These are phyloP conservation scores for Mrakiaceae sp. DNA, from an alignment of 1,284 basidiomycete genomes.

Conservation along the genomic window DNA sequence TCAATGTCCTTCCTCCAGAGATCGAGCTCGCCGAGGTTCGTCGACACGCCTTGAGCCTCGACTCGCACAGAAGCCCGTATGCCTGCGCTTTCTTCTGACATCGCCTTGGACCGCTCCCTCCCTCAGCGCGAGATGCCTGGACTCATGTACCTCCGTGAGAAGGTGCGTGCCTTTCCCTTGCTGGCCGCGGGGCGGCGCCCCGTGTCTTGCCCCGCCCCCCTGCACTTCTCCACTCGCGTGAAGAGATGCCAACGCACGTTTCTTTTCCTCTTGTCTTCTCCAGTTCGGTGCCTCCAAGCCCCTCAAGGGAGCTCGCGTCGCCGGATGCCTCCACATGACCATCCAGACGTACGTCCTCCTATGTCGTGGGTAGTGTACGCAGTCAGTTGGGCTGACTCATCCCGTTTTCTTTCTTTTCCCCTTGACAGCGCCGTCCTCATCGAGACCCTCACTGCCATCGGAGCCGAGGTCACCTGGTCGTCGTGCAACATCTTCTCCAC, in stretches of 20 bases:
- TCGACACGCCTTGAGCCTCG: background rate
- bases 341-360: constrained; percentile 57
- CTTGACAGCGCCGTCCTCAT: constrained; percentile 63
- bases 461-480: constrained; percentile 98
- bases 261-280: constrained; percentile 9
- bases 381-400: background rate
- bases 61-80: too few relatives aligned
- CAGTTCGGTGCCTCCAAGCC: constrained; percentile 75
- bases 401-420: background rate
- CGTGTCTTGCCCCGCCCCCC: background rate
- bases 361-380: background rate
- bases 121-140: constrained; percentile 54
- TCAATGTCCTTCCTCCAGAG: constrained; percentile 76
- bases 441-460: constrained; percentile 86
- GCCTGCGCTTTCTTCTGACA: constrained; percentile 58
- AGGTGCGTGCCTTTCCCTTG: constrained; percentile 41
- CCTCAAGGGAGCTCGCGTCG: constrained; percentile 89
- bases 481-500: constrained; percentile 99
- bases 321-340: constrained; percentile 96
- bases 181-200: background rate
- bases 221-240: background rate
- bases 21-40: constrained; percentile 88
- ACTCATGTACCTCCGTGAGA: constrained; percentile 79
- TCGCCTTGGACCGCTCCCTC: constrained; percentile 68
- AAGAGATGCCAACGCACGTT: background rate